These are phyloP conservation scores for Tulasnella sp. DNA, from an alignment of 768 basidiomycete species.

Conservation along the genomic window DNA sequence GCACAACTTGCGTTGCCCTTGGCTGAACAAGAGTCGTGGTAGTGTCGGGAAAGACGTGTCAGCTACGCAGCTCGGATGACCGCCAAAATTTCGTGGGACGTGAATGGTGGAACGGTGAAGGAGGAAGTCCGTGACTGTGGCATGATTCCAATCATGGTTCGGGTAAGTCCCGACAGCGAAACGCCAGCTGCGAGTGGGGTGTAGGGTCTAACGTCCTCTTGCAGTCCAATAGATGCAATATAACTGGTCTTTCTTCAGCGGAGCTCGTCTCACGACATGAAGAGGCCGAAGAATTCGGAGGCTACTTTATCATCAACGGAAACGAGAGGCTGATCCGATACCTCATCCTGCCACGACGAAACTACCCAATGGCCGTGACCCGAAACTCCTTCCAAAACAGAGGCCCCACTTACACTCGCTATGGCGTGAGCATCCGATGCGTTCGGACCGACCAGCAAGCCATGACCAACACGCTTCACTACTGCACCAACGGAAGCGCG, in stretches of 20 bases:
- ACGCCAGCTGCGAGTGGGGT: background rate
- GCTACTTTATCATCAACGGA: slow-evolving; percentile 97
- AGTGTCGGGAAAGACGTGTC: slow-evolving; percentile 88
- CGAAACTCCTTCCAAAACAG: slow-evolving; percentile 87
- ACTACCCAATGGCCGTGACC: slow-evolving; percentile 87
- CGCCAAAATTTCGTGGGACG: slow-evolving; percentile 73
- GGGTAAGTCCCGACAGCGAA: slow-evolving; percentile 41
- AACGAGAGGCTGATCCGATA: slow-evolving; percentile 98
- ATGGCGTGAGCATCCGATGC: slow-evolving; percentile 91
- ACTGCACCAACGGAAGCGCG: slow-evolving; percentile 91
- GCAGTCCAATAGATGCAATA: slow-evolving; percentile 84
- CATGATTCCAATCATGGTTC: slow-evolving; percentile 90
- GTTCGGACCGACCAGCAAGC: slow-evolving; percentile 89
- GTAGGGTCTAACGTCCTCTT: background rate
- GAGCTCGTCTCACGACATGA: slow-evolving; percentile 84
- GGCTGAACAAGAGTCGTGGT: background rate
- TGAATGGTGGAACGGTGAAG: slow-evolving; percentile 57
- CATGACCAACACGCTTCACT: slow-evolving; percentile 93
- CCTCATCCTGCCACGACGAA: slow-evolving; percentile 88
- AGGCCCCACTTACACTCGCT: slow-evolving; percentile 88
- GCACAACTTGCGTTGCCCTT: background rate
- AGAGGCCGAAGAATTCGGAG: slow-evolving; percentile 97
- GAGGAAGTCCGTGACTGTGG: slow-evolving; percentile 76
- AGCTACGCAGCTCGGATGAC: slow-evolving; percentile 90
- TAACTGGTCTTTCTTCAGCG: slow-evolving; percentile 72